These are phyloP conservation scores for Basipetospora chlamydospora DNA, from an alignment of 2,329 filamentous ascomycete species.

Conservation along the genomic window DNA sequence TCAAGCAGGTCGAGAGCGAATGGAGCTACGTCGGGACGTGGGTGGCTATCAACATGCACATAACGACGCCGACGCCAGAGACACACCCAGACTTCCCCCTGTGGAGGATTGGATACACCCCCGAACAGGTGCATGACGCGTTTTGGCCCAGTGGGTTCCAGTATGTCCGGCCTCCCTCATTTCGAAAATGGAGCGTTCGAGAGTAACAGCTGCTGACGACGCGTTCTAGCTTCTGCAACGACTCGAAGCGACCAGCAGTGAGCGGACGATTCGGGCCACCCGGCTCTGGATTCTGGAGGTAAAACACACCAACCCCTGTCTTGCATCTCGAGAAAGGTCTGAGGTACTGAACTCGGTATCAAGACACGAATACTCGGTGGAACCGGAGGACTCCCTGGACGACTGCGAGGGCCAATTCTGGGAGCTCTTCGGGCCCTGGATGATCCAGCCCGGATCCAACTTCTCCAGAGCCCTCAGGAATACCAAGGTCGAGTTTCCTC, in stretches of 20 bases:
- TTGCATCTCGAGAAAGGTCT: no score
- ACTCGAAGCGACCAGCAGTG: background rate
- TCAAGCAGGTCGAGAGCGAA: constrained; percentile 19
- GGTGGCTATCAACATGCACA: constrained; percentile 31
- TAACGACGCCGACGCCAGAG: constrained; percentile 25
- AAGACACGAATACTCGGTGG: constrained; percentile 3
- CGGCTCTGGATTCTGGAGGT: constrained; percentile 2
- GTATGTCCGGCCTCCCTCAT: background rate
- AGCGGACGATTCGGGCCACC: constrained; percentile 2
- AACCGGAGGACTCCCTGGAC: background rate
- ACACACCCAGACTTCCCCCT: constrained; percentile 32
- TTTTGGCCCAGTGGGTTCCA: constrained; percentile 24
- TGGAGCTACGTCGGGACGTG: constrained; percentile 25
- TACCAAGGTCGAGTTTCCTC: background rate
- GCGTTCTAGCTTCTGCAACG: constrained; percentile 1
- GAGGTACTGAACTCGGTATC: background rate
- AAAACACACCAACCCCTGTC: background rate
- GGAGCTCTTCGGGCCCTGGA: constrained; percentile 1
- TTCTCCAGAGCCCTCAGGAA: background rate
- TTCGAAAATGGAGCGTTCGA: background rate
- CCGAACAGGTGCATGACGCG: constrained; percentile 29
- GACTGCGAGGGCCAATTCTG: background rate
- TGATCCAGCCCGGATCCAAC: background rate
- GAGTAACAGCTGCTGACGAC: background rate
- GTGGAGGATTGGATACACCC: constrained; percentile 29